Evolutionary conservation across 257 asterid species (phyloP).

Genomic region (Orobanche coerulescens): DNA sequence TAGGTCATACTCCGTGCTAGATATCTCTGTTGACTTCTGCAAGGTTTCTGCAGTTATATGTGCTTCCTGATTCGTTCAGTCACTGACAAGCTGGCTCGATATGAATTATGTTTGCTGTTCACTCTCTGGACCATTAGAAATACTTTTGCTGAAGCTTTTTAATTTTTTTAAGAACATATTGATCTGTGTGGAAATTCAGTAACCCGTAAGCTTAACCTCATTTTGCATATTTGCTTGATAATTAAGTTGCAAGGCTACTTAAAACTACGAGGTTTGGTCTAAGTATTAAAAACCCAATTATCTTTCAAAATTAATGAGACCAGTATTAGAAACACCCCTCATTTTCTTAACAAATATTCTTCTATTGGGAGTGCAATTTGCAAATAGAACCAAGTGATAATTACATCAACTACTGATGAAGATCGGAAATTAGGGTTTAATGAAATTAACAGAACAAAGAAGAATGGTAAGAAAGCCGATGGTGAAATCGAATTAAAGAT

Average conservation of each 20-base stretch:
- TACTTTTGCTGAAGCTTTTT: not conserved
- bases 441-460: too few species aligned
- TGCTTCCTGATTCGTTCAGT: not conserved
- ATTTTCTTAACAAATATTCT: too few species aligned
- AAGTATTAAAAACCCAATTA: not conserved
- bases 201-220: not conserved
- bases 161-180: not conserved
- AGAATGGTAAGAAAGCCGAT: too few species aligned
- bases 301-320: not conserved
- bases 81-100: not conserved
- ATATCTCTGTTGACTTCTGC: not conserved
- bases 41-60: not conserved
- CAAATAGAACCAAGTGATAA: too few species aligned
- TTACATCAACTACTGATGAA: too few species aligned
- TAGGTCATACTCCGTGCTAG: conserved; percentile 1
- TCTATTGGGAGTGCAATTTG: too few species aligned
- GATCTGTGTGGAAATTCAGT: not conserved
- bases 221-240: not conserved
- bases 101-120: too few species aligned
- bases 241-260: not conserved
- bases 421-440: too few species aligned
- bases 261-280: not conserved
- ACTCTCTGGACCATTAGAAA: not conserved
- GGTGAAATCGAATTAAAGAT: too few species aligned
- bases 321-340: not conserved